Conservation (phyloP, 2,329 filamentous ascomycete genomes). For the Bertia moriformis region DNA sequence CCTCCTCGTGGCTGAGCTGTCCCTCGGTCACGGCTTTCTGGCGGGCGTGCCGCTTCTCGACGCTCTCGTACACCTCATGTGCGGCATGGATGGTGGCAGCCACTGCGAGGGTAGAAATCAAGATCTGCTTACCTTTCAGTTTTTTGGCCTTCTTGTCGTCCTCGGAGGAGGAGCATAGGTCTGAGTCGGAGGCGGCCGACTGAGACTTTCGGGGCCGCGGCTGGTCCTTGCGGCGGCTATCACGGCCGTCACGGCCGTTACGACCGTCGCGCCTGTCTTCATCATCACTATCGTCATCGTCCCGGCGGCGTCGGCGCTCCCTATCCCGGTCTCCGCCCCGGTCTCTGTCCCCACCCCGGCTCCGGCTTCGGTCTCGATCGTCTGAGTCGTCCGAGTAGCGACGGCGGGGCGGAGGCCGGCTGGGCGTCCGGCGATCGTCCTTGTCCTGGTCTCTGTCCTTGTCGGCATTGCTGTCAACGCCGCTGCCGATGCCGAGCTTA, state of each 20-base stretch:
- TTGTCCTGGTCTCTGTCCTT: slow-evolving; percentile 7
- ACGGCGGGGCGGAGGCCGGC: slow-evolving; percentile 8
- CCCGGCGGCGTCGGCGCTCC: slow-evolving; percentile 19
- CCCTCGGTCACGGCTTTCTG: slow-evolving; percentile 38
- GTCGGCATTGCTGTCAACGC: too few relatives aligned
- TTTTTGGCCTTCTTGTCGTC: slow-evolving; percentile 37
- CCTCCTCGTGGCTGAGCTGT: slow-evolving; percentile 30
- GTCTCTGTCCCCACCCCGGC: slow-evolving; percentile 10
- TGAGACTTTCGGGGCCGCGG: slow-evolving; percentile 10
- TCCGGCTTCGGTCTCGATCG: slow-evolving; percentile 18
- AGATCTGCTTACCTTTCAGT: slow-evolving; percentile 47
- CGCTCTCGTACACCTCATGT: slow-evolving; percentile 40
- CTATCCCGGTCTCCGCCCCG: neutral
- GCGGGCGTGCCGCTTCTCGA: slow-evolving; percentile 37
- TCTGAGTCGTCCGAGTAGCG: slow-evolving; percentile 17
- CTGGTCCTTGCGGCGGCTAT: slow-evolving; percentile 22
- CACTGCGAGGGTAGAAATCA: slow-evolving; percentile 39
- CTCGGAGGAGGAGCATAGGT: slow-evolving; percentile 41
- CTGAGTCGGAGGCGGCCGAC: slow-evolving; percentile 33
- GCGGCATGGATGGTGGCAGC: slow-evolving; percentile 46
- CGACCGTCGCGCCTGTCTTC: too few relatives aligned
- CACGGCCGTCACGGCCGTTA: slow-evolving; percentile 19
- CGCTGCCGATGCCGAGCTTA: slow-evolving; percentile 43
- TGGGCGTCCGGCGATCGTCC: slow-evolving; percentile 6
- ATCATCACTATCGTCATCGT: slow-evolving; percentile 27